Percentiles rank a stretch among this genome's conserved stretches.
Conservation (phyloP, 192 early-diverging fungal genomes). For the Allomyces macrogynus region DNA sequence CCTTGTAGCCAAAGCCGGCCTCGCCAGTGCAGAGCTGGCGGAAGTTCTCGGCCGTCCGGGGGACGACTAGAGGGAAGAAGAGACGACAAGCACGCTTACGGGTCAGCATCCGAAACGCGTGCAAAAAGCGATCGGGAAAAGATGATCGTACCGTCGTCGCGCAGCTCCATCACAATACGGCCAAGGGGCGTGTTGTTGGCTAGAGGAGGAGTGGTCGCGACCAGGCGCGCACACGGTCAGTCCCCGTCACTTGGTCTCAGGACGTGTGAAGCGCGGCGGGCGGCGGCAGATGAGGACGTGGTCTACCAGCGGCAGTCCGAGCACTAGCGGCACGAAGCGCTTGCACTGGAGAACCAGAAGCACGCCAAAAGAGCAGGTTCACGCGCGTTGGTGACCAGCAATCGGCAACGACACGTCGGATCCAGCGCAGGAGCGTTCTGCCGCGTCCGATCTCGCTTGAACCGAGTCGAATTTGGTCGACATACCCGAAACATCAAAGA, state of each 20-base stretch:
- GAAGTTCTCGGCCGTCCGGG: conserved; percentile 82
- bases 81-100: not conserved
- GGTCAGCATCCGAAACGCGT: too few relatives aligned
- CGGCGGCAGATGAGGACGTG: too few relatives aligned
- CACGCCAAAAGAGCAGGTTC: not conserved
- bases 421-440: too few relatives aligned
- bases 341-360: not conserved
- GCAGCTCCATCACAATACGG: conserved; percentile 33
- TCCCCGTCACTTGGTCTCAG: not conserved
- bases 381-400: too few relatives aligned
- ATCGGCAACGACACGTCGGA: too few relatives aligned
- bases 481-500: not conserved
- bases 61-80: conserved; percentile 5
- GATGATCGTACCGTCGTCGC: not conserved
- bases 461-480: not conserved
- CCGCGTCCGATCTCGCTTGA: too few relatives aligned
- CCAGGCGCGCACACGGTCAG: too few relatives aligned
- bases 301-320: too few relatives aligned
- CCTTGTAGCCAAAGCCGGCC: conserved; percentile 62
- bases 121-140: too few relatives aligned
- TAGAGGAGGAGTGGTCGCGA: not conserved
- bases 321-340: too few relatives aligned
- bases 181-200: conserved; percentile 15
- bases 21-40: conserved; percentile 92
- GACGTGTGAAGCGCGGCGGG: not conserved